phyloP scores from a whole-genome alignment of 495 filamentous ascomycete genomes.

The Aspergillus incahuasiensis region DNA sequence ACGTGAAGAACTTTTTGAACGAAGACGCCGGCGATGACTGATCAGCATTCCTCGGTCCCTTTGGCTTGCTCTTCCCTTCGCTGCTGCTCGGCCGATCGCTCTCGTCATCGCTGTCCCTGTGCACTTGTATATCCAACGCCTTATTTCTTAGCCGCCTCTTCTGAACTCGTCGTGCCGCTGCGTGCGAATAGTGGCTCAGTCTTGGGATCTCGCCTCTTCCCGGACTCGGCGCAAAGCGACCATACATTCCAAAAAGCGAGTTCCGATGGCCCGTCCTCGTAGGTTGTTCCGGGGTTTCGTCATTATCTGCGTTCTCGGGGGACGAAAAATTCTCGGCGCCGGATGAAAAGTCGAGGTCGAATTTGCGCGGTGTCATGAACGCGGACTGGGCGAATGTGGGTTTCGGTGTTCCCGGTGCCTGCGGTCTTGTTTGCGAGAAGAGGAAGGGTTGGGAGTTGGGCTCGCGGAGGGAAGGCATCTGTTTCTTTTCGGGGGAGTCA shows the following conservation, averaged over 20 bases:
- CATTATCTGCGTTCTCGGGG: constrained; percentile 65
- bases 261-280: constrained; percentile 44
- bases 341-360: constrained; percentile 67
- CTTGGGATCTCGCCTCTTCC: constrained; percentile 56
- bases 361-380: constrained; percentile 77
- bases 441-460: constrained; percentile 46
- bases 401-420: constrained; percentile 27
- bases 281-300: constrained; percentile 61
- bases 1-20: constrained; percentile 57
- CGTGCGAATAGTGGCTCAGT: constrained; percentile 48
- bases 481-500: constrained; percentile 48
- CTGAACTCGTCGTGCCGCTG: constrained; percentile 47
- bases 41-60: constrained; percentile 5
- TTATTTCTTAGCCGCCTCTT: constrained; percentile 49
- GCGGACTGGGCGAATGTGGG: constrained; percentile 59
- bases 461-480: constrained; percentile 42
- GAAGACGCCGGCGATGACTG: constrained; percentile 28
- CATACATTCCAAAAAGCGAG: constrained; percentile 40
- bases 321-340: constrained; percentile 75
- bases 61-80: constrained; percentile 23
- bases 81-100: constrained; percentile 54
- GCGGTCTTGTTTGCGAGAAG: constrained; percentile 33
- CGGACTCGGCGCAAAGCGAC: constrained; percentile 44
- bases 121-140: constrained; percentile 39
- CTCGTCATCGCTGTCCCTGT: constrained; percentile 35